Evolutionary conservation across 139 green algal genomes (phyloP).

Genomic region (Chlamydomonas schloesseri): DNA sequence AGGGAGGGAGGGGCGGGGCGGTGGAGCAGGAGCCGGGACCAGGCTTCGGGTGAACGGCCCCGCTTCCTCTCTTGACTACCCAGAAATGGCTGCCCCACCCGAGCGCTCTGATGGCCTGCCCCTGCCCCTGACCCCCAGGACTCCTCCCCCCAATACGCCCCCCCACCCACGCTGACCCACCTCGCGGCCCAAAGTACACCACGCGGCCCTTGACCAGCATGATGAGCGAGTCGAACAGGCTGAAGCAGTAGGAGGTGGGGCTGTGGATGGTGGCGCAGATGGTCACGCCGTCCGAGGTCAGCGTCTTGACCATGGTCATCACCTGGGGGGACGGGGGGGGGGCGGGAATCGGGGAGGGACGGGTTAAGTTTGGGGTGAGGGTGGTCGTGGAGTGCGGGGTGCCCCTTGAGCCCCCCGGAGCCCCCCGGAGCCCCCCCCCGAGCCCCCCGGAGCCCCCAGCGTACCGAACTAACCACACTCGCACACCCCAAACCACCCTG

Average conservation of each 20-base stretch:
- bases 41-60: not conserved
- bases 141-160: not conserved
- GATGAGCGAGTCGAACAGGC: constrained; percentile 79
- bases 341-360: not conserved
- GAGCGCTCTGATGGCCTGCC: too few species aligned
- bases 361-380: not conserved
- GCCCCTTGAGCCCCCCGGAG: too few species aligned
- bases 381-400: too few species aligned
- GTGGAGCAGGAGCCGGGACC: not conserved
- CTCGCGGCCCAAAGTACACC: constrained; percentile 65
- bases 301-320: constrained; percentile 60
- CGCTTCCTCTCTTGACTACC: too few species aligned
- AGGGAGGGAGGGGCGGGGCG: not conserved
- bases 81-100: too few species aligned
- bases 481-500: too few species aligned
- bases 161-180: not conserved
- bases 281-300: constrained; percentile 62
- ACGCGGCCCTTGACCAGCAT: constrained; percentile 64
- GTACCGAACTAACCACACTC: too few species aligned
- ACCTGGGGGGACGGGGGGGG: constrained; percentile 45
- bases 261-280: constrained; percentile 85
- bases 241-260: constrained; percentile 79
- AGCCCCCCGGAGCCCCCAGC: too few species aligned
- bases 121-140: too few species aligned
- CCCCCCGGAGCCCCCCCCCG: too few species aligned